Base-by-base conservation (phyloP, 441 rosid species). In the Pelargonium myrrhifolium region DNA sequence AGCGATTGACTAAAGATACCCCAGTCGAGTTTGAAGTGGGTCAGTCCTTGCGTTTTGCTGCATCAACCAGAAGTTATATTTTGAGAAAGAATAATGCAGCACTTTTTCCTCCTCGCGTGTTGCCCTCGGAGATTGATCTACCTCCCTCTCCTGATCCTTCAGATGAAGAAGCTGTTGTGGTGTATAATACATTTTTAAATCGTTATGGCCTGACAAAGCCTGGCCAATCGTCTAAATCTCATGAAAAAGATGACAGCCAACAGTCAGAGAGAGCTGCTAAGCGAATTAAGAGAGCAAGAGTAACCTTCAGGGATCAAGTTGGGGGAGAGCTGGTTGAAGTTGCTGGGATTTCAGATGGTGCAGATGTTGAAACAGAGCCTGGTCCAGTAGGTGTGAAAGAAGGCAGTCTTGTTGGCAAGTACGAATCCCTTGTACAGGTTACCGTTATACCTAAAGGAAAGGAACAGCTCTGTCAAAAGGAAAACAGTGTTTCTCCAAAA, bases 341-440 rank as follows among this genome's bases (percentile, higher is more conserved):
- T 43, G 98, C 89, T 71, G 99, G 99, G 59, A 45, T 81, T 72
- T 94, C 99, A n/a, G 99, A 94, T 81, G 98, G 97, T 58, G 94
- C 83, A 1, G 99, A 88, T 72, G 96, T 89, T 65, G 98, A 86
- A 74, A 94, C 98, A 12, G 98, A 87, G 81, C 92, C 97, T 45
- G 99, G 97, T 77, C 99, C 96, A 0, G n/a, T 83, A 8, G 96
- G 90, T 42, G 94, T 93, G 68, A 93, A 82, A 73, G 99, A 93
- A 82, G 99, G 99, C 79, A 93, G 96, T 69, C 89, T 93, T n/a
- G 95, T 91, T 62, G 99, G 99, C 70, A 91, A 91, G 77, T 91
- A 93, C 37, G 95, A 89, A 70, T 89, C 97, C 37, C 89, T 91
- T 47, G 92, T 93, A 67, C 93, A 83, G 70, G 83, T 82, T 17